phyloP scores from a whole-genome alignment of 768 basidiomycete species.

The Rhodotorula toruloides region DNA sequence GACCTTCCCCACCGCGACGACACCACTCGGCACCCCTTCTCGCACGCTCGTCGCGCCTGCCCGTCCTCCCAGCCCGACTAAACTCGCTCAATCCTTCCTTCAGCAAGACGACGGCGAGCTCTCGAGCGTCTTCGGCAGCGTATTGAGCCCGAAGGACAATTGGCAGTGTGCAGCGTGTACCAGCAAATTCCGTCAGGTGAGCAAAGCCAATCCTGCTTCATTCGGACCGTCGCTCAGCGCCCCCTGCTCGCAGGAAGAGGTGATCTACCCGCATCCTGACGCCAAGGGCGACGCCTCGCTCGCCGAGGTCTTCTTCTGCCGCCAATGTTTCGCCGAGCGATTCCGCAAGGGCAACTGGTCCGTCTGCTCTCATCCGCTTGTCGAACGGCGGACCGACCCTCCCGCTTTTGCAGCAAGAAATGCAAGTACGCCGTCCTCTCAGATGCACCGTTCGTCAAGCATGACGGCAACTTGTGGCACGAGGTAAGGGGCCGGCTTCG shows the following conservation, averaged over 20 bases:
- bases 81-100: conserved; percentile 7
- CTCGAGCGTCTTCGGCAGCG: conserved; percentile 27
- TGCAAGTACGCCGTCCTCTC: conserved; percentile 29
- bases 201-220: neutral
- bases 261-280: conserved; percentile 34
- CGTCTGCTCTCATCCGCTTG: neutral
- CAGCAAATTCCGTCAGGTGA: conserved; percentile 18
- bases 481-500: no score
- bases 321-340: conserved; percentile 25
- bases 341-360: conserved; percentile 30
- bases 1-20: neutral
- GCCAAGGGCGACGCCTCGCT: conserved; percentile 3
- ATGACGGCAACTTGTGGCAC: conserved; percentile 27
- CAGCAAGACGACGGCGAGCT: conserved; percentile 13
- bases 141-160: conserved; percentile 15
- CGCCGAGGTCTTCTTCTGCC: conserved; percentile 26
- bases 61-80: conserved; percentile 3
- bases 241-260: conserved; percentile 18
- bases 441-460: conserved; percentile 27
- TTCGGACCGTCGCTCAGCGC: neutral
- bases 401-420: conserved; percentile 32
- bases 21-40: neutral
- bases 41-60: neutral
- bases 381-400: no score
- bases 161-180: conserved; percentile 23